phyloP scores from a whole-genome alignment of 805 yeast genomes.

The Kockiozyma suomiensis region DNA sequence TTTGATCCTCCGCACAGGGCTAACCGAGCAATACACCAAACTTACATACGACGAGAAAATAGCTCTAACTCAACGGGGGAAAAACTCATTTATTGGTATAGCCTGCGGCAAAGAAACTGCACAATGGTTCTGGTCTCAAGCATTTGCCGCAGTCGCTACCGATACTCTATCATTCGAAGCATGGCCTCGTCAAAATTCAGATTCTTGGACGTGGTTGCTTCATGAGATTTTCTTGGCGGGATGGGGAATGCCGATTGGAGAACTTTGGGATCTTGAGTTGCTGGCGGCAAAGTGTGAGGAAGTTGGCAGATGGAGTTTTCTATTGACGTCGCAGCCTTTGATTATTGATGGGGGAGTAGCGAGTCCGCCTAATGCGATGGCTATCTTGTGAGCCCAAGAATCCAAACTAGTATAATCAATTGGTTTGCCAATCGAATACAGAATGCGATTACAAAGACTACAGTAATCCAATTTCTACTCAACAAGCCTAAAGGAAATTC shows the following conservation, averaged over 20 bases:
- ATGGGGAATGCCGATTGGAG: slow-evolving; percentile 19
- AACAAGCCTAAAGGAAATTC: no score
- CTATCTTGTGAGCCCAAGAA: not conserved
- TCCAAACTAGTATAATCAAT: no score
- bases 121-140: slow-evolving; percentile 2
- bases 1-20: slow-evolving; percentile 8
- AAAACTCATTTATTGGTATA: not conserved
- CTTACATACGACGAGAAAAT: slow-evolving; percentile 3
- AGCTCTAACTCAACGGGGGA: not conserved
- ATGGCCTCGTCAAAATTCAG: slow-evolving; percentile 3
- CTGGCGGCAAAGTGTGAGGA: not conserved
- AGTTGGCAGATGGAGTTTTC: not conserved
- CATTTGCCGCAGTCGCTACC: slow-evolving; percentile 10
- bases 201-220: slow-evolving; percentile 3
- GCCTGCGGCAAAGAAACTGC: not conserved
- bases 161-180: slow-evolving; percentile 14
- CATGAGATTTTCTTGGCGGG: slow-evolving; percentile 14
- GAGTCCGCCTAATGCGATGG: slow-evolving; percentile 13
- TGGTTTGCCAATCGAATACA: no score
- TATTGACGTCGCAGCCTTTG: slow-evolving; percentile 11
- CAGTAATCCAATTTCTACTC: no score
- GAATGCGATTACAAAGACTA: no score
- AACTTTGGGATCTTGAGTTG: slow-evolving; percentile 1
- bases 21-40: not conserved
- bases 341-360: slow-evolving; percentile 7